Conservation (phyloP, 306 rosid genomes). For the Cucumis hystrix region DNA sequence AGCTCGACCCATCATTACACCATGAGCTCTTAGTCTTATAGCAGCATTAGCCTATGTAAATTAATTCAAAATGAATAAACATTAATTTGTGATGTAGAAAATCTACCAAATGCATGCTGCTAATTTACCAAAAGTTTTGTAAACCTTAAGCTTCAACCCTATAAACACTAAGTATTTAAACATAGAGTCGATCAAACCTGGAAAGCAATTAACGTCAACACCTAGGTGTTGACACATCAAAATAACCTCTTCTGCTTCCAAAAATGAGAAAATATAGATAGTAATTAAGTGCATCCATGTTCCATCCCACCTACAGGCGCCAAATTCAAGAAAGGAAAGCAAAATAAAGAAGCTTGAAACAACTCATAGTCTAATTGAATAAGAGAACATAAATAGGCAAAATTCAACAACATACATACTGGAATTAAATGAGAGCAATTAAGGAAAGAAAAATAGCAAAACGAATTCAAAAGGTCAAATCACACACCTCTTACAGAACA, state of each 20-base stretch:
- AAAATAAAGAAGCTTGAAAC: neutral
- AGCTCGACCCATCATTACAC: conserved; percentile 97
- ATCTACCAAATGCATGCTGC: neutral
- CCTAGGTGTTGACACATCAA: neutral
- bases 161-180: too few species aligned
- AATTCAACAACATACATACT: neutral
- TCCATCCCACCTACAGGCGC: neutral
- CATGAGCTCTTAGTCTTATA: conserved; percentile 76
- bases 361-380: neutral
- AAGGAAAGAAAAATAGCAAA: neutral
- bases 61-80: neutral
- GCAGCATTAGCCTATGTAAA: conserved; percentile 60
- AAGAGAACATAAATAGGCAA: neutral
- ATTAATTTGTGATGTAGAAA: neutral
- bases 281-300: neutral
- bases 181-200: neutral
- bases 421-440: neutral
- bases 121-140: too few species aligned
- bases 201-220: neutral
- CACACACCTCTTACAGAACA: neutral
- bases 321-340: neutral
- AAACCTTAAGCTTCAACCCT: too few species aligned
- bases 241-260: neutral
- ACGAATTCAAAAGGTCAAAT: neutral
- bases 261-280: neutral